Percentiles rank a stretch among this genome's conserved stretches.
These are phyloP conservation scores for Hypoxylon sp. DNA, from an alignment of 2,329 filamentous ascomycete genomes.

Conservation along the genomic window DNA sequence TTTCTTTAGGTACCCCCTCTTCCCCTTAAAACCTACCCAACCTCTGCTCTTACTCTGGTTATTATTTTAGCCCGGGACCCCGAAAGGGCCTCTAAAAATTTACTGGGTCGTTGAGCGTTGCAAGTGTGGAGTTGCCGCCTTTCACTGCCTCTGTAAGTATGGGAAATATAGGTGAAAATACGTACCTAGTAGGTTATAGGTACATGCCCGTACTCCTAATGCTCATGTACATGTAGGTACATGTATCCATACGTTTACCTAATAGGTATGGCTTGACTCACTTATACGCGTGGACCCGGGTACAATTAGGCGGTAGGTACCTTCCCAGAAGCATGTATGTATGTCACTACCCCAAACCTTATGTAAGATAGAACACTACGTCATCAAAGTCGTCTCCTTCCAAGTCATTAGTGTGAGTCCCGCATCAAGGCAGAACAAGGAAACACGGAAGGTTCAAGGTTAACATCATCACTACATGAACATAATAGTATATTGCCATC, in stretches of 20 bases:
- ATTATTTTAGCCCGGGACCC: constrained; percentile 31
- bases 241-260: no score
- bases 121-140: constrained; percentile 19
- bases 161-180: neutral
- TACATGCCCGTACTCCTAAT: neutral
- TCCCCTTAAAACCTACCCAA: constrained; percentile 28
- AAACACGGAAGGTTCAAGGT: constrained; percentile 2
- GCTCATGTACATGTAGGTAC: neutral
- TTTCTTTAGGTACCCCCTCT: constrained; percentile 18
- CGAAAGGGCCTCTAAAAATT: constrained; percentile 26
- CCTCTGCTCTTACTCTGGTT: constrained; percentile 12
- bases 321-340: neutral
- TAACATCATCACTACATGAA: neutral
- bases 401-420: constrained; percentile 12
- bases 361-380: constrained; percentile 27
- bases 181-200: neutral
- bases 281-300: no score
- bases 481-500: neutral
- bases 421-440: constrained; percentile 16
- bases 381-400: constrained; percentile 22
- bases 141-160: constrained; percentile 5
- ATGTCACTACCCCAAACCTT: neutral
- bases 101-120: constrained; percentile 19
- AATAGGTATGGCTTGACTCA: no score
- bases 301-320: no score